Evolutionary conservation across 2,329 filamentous ascomycete genomes (phyloP), one percentile per base, ranked within the genome.

Genomic region (Fusarium drepaniforme): DNA sequence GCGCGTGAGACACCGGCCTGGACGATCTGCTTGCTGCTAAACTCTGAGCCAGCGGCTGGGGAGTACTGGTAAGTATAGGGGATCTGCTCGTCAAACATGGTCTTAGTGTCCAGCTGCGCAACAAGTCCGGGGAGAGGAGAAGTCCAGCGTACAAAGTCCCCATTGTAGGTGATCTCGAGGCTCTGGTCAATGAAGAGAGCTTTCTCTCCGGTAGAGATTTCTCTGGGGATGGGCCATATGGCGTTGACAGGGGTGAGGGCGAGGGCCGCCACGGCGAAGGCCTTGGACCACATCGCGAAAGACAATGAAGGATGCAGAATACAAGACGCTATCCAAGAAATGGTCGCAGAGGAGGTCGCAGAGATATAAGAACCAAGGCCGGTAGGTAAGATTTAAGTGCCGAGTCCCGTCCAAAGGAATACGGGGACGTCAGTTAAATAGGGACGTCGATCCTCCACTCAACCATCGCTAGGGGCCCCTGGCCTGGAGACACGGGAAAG

Each of bases 151-250:
- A 91, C 89, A 82, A 79, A 80, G 80, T 83, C 83, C 76, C 88
- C 88, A 83, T 92, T 91, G 80, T 91, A 92, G 44, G 88, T 90
- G 68, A 92, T 84, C 16, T 84, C 78, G 68, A 92, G 80, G 73
- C 84, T 83, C 70, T 87, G 82, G 71, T 85, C 83, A 77, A 92
- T 88, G 82, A 88, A 90, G 71, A 92, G 81, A 37, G 86, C 84
- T 12, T 84, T 84, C 74, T 85, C 85, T 67, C 90, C 90, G 18
- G 86, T 88, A 53, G 84, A 86, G 64, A 88, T 84, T 44, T 83
- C 84, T 64, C 84, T 83, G 3, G 90, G 90, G 25, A 86, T 83
- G 15, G 90, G 90, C 90, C 90, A 92, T 70, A 92, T 80, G 16
- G 90, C 90, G n/a, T 84, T 75, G 66, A 82, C 87, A 13, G 85